Evolutionary conservation across 75 land plant genomes (phyloP).

Genomic region (Sequoia sempervirens): DNA sequence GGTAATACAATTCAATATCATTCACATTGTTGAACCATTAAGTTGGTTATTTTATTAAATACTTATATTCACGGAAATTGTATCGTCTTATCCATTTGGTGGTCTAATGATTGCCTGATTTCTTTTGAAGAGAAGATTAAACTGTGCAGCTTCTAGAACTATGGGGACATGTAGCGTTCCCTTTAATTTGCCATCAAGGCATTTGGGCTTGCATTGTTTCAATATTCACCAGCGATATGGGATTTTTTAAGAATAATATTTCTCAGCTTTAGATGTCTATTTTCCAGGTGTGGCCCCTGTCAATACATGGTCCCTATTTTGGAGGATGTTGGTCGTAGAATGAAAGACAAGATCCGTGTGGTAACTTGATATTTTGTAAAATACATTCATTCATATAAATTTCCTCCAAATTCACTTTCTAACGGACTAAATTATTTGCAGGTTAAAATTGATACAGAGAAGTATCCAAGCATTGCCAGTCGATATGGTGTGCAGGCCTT

Average conservation of each 20-base stretch:
- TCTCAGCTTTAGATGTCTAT: background rate
- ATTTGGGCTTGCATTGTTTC: background rate
- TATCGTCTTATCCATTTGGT: background rate
- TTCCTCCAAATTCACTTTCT: background rate
- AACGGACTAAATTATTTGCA: constrained; percentile 11
- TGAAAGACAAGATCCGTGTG: constrained; percentile 78
- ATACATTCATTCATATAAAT: background rate
- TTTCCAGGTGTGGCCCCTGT: constrained; percentile 95
- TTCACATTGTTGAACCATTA: background rate
- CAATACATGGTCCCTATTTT: constrained; percentile 91
- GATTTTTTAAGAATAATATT: background rate
- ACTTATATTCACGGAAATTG: background rate
- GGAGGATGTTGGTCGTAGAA: constrained; percentile 56
- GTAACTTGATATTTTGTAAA: constrained; percentile 24
- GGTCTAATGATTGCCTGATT: background rate
- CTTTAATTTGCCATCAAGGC: background rate
- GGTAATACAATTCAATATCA: background rate
- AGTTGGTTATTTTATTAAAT: background rate
- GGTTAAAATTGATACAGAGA: constrained; percentile 94
- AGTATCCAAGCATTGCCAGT: constrained; percentile 79
- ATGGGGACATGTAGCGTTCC: background rate
- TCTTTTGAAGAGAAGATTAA: background rate
- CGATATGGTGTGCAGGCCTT: constrained; percentile 71
- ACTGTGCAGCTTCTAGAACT: background rate
- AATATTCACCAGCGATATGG: background rate